A percentile compares a stretch with the other conserved stretches of the same genome.
Conservation (phyloP, 345 rosid species). For the Toxicodendron radicans region DNA sequence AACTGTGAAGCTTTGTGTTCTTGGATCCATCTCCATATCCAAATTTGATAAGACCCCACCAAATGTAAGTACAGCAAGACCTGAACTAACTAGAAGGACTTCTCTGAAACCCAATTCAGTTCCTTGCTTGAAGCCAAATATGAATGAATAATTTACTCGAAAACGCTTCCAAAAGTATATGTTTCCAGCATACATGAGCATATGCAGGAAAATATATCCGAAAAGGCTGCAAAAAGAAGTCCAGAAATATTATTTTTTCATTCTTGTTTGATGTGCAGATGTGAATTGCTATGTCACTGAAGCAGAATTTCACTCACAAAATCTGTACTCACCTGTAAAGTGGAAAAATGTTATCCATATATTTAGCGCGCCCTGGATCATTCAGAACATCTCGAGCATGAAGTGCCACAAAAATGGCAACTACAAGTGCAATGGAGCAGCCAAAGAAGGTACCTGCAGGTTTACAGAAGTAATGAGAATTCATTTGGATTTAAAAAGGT, state of each 20-base stretch:
- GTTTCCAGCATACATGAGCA: conserved; percentile 60
- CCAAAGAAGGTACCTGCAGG: conserved; percentile 64
- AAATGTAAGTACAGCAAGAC: conserved; percentile 57
- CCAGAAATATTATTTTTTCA: background rate
- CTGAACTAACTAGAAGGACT: conserved; percentile 53
- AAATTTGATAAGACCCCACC: conserved; percentile 59
- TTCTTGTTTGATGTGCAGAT: too few relatives aligned
- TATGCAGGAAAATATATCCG: conserved; percentile 65
- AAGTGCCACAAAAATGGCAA: conserved; percentile 47
- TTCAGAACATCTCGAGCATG: conserved; percentile 50
- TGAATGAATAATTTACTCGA: conserved; percentile 65
- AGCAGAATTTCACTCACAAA: background rate
- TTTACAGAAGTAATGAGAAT: background rate
- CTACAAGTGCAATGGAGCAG: conserved; percentile 57
- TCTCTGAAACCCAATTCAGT: conserved; percentile 64
- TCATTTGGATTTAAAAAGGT: background rate
- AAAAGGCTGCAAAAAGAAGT: conserved; percentile 48
- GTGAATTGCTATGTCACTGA: too few relatives aligned
- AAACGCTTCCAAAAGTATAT: conserved; percentile 73
- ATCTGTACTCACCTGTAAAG: conserved; percentile 50
- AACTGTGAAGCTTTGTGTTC: conserved; percentile 52
- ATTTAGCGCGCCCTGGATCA: conserved; percentile 42
- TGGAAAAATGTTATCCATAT: conserved; percentile 80
- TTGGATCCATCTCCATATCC: conserved; percentile 83
- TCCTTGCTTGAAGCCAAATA: conserved; percentile 77